Conservation (phyloP, 148 eudicot species). For the Chenopodium berlandieri region DNA sequence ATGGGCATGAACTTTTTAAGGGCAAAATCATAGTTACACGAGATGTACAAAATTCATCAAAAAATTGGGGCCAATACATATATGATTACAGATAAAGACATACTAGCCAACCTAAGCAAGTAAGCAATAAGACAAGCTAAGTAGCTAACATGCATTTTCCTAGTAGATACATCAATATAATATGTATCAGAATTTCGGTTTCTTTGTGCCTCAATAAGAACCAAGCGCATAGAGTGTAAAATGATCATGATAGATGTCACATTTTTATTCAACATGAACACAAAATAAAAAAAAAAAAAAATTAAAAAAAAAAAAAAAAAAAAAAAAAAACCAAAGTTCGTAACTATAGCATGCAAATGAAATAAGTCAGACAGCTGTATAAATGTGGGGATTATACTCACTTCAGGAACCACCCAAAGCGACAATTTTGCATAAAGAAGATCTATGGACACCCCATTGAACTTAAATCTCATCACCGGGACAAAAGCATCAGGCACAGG, state of each 20-base stretch:
- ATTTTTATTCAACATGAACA: background rate
- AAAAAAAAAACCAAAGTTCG: background rate
- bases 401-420: slow-evolving; percentile 67
- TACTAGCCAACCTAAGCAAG: background rate
- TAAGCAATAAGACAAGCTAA: background rate
- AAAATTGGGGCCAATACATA: background rate
- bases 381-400: slow-evolving; percentile 18
- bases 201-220: too few species aligned
- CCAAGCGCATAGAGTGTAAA: background rate
- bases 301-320: background rate
- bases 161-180: background rate
- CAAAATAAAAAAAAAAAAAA: background rate
- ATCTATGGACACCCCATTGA: slow-evolving; percentile 64
- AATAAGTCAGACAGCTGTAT: background rate
- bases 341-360: background rate
- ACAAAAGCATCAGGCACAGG: slow-evolving; percentile 71
- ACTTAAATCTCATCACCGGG: slow-evolving; percentile 63
- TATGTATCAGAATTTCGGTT: background rate
- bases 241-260: background rate
- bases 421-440: slow-evolving; percentile 65
- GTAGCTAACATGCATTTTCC: background rate
- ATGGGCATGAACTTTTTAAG: too few species aligned
- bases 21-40: background rate
- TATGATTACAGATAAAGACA: background rate
- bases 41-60: background rate